Evolutionary conservation across 257 asterid species (phyloP), one percentile per base, ranked within the genome.

Genomic region (Buddleja alternifolia): DNA sequence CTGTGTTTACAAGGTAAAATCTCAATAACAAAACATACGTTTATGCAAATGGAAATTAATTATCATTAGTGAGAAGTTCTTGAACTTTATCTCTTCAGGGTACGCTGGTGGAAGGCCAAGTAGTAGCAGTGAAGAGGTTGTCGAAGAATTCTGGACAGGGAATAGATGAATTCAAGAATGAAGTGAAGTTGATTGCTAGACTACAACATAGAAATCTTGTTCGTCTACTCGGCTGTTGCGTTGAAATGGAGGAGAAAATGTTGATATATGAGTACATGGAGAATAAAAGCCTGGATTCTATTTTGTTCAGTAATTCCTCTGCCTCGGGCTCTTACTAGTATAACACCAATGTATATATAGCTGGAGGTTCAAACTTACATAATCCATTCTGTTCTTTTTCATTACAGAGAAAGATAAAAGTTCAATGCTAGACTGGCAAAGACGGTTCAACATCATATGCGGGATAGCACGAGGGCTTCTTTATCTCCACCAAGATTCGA

Each of bases 1-100:
- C 46, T 63, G 64, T 54, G 97, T 91, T 69, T 91, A 91, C 79
- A 91, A 83, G 96, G 97, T 91, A 29, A 59, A 17, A 20, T 58
- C 7, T 25, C 7, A 12, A 21, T 32, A 15, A 23, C 12, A 48
- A 20, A 50, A 51, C 12, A 51, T 34, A 7, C 23, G 14, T 0
- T 3, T 61, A 15, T 42, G 19, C 10, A 9, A 20, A 45, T 23
- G 25, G 15, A 63, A 8, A 44, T 20, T 2, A 12, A 25, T 46
- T 10, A 44, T 37, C 40, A 70, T 15, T 6, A 39, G 21, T 71
- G 47, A 10, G 34, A 20, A 24, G 39, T n/a, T 53, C 2, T 12
- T 9, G 34, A 29, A 29, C 34, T 4, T 39, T 57, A 37, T 12
- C 7, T 29, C 36, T 9, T 25, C 59, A 82, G 87, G 87, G 82